Conservation (phyloP, 2,329 filamentous ascomycete species). For the Helotiales sp. region DNA sequence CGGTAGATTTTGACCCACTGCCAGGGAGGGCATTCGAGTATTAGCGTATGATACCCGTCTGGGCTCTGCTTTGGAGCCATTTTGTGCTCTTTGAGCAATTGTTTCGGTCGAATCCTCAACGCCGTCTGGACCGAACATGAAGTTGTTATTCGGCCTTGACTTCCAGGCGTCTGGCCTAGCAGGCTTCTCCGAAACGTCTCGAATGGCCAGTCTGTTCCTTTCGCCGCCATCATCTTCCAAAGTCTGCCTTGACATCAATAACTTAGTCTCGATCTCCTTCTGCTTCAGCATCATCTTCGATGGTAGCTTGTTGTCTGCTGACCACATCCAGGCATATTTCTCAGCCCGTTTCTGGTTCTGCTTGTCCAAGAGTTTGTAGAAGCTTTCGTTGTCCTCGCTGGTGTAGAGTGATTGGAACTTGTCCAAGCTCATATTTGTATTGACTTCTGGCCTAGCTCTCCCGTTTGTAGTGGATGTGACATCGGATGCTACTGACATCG, state of each 20-base stretch:
- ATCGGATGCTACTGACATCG: conserved; percentile 55
- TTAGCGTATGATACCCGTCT: conserved; percentile 80
- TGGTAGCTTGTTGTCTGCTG: conserved; percentile 79
- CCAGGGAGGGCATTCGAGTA: conserved; percentile 68
- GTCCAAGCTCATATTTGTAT: conserved; percentile 77
- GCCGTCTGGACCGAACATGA: conserved; percentile 82
- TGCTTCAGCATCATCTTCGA: conserved; percentile 76
- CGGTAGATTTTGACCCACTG: conserved; percentile 39
- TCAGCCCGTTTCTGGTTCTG: conserved; percentile 83
- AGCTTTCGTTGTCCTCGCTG: conserved; percentile 96
- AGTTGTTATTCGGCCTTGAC: conserved; percentile 69
- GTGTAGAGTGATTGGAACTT: conserved; percentile 93
- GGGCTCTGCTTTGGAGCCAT: conserved; percentile 70
- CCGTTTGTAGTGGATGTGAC: conserved; percentile 38
- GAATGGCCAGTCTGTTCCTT: conserved; percentile 61
- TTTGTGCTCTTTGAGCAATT: conserved; percentile 66
- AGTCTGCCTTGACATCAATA: conserved; percentile 45
- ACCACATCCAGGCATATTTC: conserved; percentile 88
- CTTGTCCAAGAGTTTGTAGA: conserved; percentile 87
- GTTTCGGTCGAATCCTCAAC: conserved; percentile 62
- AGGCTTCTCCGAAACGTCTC: conserved; percentile 68
- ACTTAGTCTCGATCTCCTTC: conserved; percentile 58
- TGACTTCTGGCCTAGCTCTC: conserved; percentile 51
- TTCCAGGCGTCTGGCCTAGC: conserved; percentile 79
- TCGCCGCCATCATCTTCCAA: conserved; percentile 56